Conservation (phyloP, 495 filamentous ascomycete genomes). For the Xanthoparmelia taractica region DNA sequence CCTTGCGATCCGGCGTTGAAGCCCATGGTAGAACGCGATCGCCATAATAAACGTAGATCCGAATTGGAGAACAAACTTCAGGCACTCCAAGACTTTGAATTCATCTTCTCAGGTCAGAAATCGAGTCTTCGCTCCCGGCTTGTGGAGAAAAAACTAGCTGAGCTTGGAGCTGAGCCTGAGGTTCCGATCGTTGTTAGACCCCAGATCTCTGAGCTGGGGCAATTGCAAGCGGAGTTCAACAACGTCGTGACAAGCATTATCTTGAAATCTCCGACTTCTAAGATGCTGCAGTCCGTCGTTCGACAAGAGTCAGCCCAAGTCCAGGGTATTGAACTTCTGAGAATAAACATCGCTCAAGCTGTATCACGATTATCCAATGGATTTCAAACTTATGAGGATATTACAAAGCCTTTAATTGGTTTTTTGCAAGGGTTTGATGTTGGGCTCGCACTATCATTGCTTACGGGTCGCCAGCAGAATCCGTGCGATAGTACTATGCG, state of each 20-base stretch:
- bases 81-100: conserved; percentile 57
- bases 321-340: conserved; percentile 50
- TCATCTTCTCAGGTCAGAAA: conserved; percentile 56
- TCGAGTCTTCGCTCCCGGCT: conserved; percentile 55
- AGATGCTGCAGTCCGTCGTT: not conserved
- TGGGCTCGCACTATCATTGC: conserved; percentile 56
- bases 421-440: conserved; percentile 75
- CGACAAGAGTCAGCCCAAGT: conserved; percentile 24
- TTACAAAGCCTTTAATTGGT: conserved; percentile 67
- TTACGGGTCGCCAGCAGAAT: conserved; percentile 24
- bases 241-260: conserved; percentile 64
- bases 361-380: conserved; percentile 54
- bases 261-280: conserved; percentile 39
- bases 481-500: conserved; percentile 24
- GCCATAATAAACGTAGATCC: conserved; percentile 49
- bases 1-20: conserved; percentile 78
- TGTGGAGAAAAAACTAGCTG: conserved; percentile 49
- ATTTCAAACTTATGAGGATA: conserved; percentile 74
- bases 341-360: conserved; percentile 64
- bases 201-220: conserved; percentile 50
- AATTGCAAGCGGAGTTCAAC: conserved; percentile 75
- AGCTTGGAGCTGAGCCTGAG: conserved; percentile 54
- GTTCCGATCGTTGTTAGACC: conserved; percentile 69
- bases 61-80: conserved; percentile 50
- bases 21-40: conserved; percentile 60